Evolutionary conservation across 805 yeast species (phyloP).

Genomic region (Teunomyces kruisii): DNA sequence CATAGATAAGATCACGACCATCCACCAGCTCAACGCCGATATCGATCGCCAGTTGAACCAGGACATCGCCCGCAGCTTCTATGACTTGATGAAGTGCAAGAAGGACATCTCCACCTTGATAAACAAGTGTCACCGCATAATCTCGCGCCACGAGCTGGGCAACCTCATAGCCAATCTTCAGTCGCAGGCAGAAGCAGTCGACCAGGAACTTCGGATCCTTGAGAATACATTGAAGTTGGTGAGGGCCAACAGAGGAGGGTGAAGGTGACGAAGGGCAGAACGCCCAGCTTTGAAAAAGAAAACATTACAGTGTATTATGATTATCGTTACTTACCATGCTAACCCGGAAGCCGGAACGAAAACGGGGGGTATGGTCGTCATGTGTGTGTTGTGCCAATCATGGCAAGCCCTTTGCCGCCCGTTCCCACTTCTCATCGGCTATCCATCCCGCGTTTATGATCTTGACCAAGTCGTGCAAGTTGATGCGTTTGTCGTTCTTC

Average conservation of each 20-base stretch:
- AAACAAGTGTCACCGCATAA: constrained; percentile 6
- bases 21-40: constrained; percentile 37
- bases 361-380: too few species aligned
- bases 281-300: too few species aligned
- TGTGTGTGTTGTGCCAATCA: constrained; percentile 7
- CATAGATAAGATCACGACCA: constrained; percentile 35
- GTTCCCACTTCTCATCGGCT: constrained; percentile 71
- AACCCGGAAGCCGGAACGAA: too few species aligned
- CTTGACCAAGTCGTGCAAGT: constrained; percentile 67
- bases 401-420: constrained; percentile 43
- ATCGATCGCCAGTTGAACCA: constrained; percentile 36
- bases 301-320: not conserved
- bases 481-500: constrained; percentile 59
- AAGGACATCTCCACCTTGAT: constrained; percentile 9
- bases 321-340: not conserved
- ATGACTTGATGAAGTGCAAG: constrained; percentile 13
- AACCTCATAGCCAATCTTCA: constrained; percentile 11
- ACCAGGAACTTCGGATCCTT: constrained; percentile 68
- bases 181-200: constrained; percentile 61
- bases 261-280: too few species aligned
- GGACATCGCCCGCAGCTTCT: constrained; percentile 26
- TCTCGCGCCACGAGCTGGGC: not conserved
- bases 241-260: constrained; percentile 7
- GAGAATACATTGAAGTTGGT: constrained; percentile 50
- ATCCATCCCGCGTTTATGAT: constrained; percentile 86